A percentile compares a stretch with the other conserved stretches of the same genome.
Evolutionary conservation across 1,139 yeast species (phyloP).

Genomic region (Pichia sp.): DNA sequence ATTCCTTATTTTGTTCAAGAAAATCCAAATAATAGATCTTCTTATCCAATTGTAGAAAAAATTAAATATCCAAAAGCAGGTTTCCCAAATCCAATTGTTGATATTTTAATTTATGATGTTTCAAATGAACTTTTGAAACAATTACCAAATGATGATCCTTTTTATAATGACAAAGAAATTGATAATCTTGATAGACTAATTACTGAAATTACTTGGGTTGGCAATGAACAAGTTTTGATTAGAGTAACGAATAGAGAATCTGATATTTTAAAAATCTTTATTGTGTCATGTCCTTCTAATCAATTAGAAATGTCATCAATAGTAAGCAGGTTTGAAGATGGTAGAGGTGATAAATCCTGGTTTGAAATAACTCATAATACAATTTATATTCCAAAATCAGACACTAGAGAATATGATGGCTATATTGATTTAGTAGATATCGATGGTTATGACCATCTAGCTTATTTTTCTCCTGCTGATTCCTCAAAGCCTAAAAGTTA

Average conservation of each 20-base stretch:
- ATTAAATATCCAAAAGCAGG: constrained; percentile 56
- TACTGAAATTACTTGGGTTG: constrained; percentile 40
- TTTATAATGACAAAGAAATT: constrained; percentile 33
- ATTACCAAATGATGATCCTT: constrained; percentile 29
- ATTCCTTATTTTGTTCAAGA: constrained; percentile 50
- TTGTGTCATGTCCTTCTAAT: constrained; percentile 31
- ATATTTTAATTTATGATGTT: constrained; percentile 33
- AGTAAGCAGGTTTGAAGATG: constrained; percentile 37
- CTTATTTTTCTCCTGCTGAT: constrained; percentile 49
- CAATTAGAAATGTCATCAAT: constrained; percentile 24
- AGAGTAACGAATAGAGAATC: constrained; percentile 44
- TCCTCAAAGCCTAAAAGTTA: constrained; percentile 32
- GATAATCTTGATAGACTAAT: constrained; percentile 29
- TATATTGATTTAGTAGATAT: constrained; percentile 49
- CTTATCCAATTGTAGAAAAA: constrained; percentile 34
- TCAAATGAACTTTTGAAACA: constrained; percentile 30
- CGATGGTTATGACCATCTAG: constrained; percentile 51
- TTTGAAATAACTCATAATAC: constrained; percentile 81
- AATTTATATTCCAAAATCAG: constrained; percentile 59
- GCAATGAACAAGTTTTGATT: constrained; percentile 34
- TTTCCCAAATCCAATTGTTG: constrained; percentile 40
- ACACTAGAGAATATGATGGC: constrained; percentile 43
- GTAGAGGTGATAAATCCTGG: constrained; percentile 37
- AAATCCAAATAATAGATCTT: constrained; percentile 30
- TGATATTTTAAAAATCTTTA: constrained; percentile 38